Base-by-base conservation (phyloP, 768 basidiomycete species). In the Favolaschia claudopus region DNA sequence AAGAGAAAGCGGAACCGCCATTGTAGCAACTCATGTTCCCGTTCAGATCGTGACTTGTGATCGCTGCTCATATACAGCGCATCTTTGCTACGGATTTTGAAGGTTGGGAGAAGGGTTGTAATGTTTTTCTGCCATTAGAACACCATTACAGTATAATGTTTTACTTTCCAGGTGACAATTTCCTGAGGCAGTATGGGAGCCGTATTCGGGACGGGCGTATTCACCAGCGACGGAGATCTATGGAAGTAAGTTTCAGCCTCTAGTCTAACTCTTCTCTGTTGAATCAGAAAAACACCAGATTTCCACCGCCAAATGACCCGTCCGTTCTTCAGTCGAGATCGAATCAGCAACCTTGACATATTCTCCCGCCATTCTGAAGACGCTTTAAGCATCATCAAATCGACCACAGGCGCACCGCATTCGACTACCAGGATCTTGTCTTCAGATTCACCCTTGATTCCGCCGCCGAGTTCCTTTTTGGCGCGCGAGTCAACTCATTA, bases 51-150 rank as follows among this genome's bases (percentile, higher is more conserved):
- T 48, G 19, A 47, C 43, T 14, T 39, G 33, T n/a, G 36, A 56
- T 37, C 45, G 40, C 55, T 13, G 37, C 55, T n/a, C 55, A 56
- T 27, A 46, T 56, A 32, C 54, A 55, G 22, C 42, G 44, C 3
- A 55, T 55, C 33, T 55, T 45, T 28, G 33, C 55, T 4, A 56
- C 55, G 15, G 55, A 56, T 27, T 56, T 56, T 40, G 34, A 56
- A 29, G 55, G 55, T 12, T 56, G 55, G 55, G 55, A 56, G 55
- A 56, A 56, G 44, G 55, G 55, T 56, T 33, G 5, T 28, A 43
- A 20, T 43, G 15, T 43, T 22, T 43, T 10, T 43, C 15, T 43
- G 40, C 15, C 24, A 22, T 43, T 22, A 9, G 40, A 9, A 43
- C 24, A 14, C 13, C n/a, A n/a, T n/a, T n/a, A n/a, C n/a, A n/a